phyloP scores from a whole-genome alignment of 75 land plant species.

The Pinus albicaulis region DNA sequence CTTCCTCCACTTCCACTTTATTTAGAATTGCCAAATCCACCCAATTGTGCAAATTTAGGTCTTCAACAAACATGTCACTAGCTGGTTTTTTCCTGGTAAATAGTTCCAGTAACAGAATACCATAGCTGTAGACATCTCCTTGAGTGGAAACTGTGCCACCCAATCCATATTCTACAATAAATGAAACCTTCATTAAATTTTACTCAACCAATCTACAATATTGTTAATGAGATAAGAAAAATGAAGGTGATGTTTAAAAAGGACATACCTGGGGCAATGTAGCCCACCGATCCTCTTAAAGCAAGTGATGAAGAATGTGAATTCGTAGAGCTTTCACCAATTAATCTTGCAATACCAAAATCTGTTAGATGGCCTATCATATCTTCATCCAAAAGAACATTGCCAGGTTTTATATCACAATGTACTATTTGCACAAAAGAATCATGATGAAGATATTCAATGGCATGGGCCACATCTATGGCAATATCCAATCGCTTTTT shows the following conservation, averaged over 20 bases:
- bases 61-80: not conserved
- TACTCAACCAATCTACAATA: not conserved
- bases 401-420: slow-evolving; percentile 10
- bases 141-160: slow-evolving; percentile 13
- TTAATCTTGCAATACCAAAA: not conserved
- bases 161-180: slow-evolving; percentile 22
- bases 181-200: not conserved
- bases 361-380: not conserved
- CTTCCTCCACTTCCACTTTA: not conserved
- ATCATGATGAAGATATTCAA: slow-evolving; percentile 33
- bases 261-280: slow-evolving; percentile 2
- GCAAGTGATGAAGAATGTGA: not conserved
- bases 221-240: not conserved
- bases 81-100: slow-evolving; percentile 12
- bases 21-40: not conserved
- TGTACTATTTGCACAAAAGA: slow-evolving; percentile 7
- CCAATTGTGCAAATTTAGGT: not conserved
- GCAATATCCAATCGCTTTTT: slow-evolving; percentile 23
- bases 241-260: not conserved
- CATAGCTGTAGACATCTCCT: slow-evolving; percentile 34
- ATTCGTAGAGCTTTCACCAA: not conserved
- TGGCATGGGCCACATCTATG: slow-evolving; percentile 27
- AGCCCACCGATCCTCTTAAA: not conserved
- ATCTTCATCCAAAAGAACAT: slow-evolving; percentile 5
- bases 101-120: slow-evolving; percentile 29